These are phyloP conservation scores for Rheum nobile DNA, from an alignment of 148 eudicot genomes.

Conservation along the genomic window DNA sequence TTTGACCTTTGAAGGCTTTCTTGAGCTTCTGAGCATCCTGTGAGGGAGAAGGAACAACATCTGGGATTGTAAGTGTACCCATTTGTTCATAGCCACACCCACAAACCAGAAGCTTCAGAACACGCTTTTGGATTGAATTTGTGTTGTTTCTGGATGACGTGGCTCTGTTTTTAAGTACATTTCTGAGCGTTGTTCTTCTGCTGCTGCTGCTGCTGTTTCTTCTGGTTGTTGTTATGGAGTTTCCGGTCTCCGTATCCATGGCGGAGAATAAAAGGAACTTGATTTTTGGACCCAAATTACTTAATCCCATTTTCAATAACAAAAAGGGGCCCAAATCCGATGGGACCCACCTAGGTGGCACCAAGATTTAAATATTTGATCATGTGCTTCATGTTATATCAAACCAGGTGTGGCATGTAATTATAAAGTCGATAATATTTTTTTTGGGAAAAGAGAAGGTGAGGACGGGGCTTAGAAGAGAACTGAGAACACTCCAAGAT, in stretches of 20 bases:
- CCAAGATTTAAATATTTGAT: background rate
- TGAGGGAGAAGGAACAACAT: conserved; percentile 46
- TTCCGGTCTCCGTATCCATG: background rate
- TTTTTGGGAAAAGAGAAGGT: too few species aligned
- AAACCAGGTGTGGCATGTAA: too few species aligned
- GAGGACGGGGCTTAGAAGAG: too few species aligned
- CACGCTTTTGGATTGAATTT: conserved; percentile 4
- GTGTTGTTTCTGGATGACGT: background rate
- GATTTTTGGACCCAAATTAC: background rate
- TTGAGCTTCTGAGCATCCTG: conserved; percentile 45
- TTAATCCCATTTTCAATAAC: background rate
- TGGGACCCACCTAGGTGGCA: background rate
- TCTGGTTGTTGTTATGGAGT: background rate
- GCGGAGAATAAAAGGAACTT: background rate
- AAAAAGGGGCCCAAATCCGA: background rate
- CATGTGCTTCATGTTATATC: background rate
- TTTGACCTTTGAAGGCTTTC: conserved; percentile 41
- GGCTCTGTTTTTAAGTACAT: background rate
- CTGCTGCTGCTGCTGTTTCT: background rate
- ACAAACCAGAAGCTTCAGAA: conserved; percentile 4
- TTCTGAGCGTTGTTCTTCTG: background rate
- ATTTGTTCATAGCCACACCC: conserved; percentile 10
- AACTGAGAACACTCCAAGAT: too few species aligned
- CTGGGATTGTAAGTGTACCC: conserved; percentile 39
- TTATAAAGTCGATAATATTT: too few species aligned